Evolutionary conservation across 768 basidiomycete genomes (phyloP).

Genomic region (Crassisporium funariophilum): DNA sequence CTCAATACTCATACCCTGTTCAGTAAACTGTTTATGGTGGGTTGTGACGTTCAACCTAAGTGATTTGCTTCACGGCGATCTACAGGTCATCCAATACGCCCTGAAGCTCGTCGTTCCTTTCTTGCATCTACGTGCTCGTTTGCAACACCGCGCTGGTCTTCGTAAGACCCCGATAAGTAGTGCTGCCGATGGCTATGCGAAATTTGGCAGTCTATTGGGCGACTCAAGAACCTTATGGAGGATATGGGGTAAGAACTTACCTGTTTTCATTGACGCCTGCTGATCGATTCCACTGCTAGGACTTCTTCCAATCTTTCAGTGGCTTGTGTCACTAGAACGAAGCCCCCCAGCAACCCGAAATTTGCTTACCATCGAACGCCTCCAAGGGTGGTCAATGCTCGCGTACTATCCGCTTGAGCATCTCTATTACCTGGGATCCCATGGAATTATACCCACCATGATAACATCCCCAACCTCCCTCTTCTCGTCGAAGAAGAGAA

Average conservation of each 20-base stretch:
- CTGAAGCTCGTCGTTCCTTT: conserved; percentile 71
- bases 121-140: conserved; percentile 63
- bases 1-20: conserved; percentile 2
- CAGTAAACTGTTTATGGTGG: conserved; percentile 79
- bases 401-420: conserved; percentile 82
- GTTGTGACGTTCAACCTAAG: conserved; percentile 6
- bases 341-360: conserved; percentile 68
- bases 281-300: conserved; percentile 40
- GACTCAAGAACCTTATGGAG: conserved; percentile 77
- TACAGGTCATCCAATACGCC: conserved; percentile 71
- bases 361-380: conserved; percentile 74
- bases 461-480: conserved; percentile 48
- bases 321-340: conserved; percentile 78
- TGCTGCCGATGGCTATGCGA: conserved; percentile 53
- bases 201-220: conserved; percentile 56
- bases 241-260: conserved; percentile 67
- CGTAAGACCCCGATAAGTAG: conserved; percentile 53
- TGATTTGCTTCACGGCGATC: not conserved
- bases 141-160: conserved; percentile 68
- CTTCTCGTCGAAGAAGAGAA: conserved; percentile 42
- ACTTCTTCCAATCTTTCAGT: conserved; percentile 76
- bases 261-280: not conserved
- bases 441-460: conserved; percentile 60
- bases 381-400: conserved; percentile 81
- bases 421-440: conserved; percentile 63